phyloP scores from a whole-genome alignment of 352 stramenopile genomes.

The Saprolegnia diclina region DNA sequence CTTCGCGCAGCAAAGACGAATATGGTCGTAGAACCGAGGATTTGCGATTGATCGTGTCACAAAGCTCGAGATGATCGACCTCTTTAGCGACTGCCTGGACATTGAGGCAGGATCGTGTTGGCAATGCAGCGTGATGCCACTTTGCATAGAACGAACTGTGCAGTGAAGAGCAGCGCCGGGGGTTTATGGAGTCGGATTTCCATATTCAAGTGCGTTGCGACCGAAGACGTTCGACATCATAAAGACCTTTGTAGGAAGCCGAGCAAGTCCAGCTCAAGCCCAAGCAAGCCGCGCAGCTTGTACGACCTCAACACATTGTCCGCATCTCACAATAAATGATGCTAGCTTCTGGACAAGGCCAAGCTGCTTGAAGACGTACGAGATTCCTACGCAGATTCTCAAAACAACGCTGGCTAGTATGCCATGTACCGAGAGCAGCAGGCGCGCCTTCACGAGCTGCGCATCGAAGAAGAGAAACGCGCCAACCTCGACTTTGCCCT shows the following conservation, averaged over 20 bases:
- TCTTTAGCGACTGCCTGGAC: slow-evolving; percentile 78
- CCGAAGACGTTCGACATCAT: not conserved
- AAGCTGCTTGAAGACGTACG: too few species aligned
- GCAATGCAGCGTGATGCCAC: not conserved
- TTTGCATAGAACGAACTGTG: slow-evolving; percentile 30
- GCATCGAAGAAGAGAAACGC: slow-evolving; percentile 33
- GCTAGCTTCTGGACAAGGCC: too few species aligned
- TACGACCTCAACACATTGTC: too few species aligned
- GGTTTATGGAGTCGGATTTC: slow-evolving; percentile 43
- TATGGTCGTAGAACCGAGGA: slow-evolving; percentile 45
- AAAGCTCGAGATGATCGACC: slow-evolving; percentile 80
- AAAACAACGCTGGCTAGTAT: not conserved
- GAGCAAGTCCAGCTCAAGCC: slow-evolving; percentile 1
- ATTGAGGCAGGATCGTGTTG: slow-evolving; percentile 45
- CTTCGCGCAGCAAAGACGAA: not conserved
- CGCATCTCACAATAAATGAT: too few species aligned
- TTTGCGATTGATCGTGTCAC: slow-evolving; percentile 70
- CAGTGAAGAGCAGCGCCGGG: slow-evolving; percentile 38
- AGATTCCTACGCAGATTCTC: too few species aligned
- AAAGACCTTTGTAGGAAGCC: not conserved
- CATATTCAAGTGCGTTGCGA: slow-evolving; percentile 34
- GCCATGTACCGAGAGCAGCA: slow-evolving; percentile 33
- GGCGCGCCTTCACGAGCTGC: slow-evolving; percentile 38
- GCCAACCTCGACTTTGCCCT: slow-evolving; percentile 37
- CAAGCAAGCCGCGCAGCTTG: not conserved